Evolutionary conservation across 805 yeast species (phyloP).

Genomic region (Kluyveromyces nonfermentans): DNA sequence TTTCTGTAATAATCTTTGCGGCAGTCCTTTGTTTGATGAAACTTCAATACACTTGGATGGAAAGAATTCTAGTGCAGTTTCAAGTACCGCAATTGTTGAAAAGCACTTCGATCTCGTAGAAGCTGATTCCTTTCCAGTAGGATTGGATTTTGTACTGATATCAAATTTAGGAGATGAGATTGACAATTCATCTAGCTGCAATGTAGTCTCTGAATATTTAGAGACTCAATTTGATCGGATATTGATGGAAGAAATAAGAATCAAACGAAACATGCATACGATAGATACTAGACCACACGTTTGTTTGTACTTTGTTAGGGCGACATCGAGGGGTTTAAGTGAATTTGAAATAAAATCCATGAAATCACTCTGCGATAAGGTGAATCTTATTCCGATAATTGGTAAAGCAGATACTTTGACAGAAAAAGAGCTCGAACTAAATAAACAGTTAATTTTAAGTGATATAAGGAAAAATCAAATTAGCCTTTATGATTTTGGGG

Average conservation of each 20-base stretch:
- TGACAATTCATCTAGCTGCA: slow-evolving; percentile 46
- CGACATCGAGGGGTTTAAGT: slow-evolving; percentile 40
- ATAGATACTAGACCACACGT: slow-evolving; percentile 70
- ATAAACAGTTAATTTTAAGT: slow-evolving; percentile 44
- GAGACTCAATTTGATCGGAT: slow-evolving; percentile 65
- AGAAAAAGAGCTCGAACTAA: slow-evolving; percentile 43
- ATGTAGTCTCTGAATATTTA: slow-evolving; percentile 47
- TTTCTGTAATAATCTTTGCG: slow-evolving; percentile 60
- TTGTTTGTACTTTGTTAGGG: slow-evolving; percentile 65
- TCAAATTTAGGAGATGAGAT: slow-evolving; percentile 72
- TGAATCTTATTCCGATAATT: slow-evolving; percentile 76
- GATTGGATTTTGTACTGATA: slow-evolving; percentile 53
- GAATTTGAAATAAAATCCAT: slow-evolving; percentile 56
- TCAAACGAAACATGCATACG: slow-evolving; percentile 61
- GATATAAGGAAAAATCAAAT: slow-evolving; percentile 52
- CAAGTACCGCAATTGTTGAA: slow-evolving; percentile 37
- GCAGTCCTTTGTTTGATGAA: slow-evolving; percentile 30
- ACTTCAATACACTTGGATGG: slow-evolving; percentile 22
- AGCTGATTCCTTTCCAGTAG: slow-evolving; percentile 41
- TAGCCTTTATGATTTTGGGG: slow-evolving; percentile 63
- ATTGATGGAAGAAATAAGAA: slow-evolving; percentile 65
- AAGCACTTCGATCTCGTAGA: slow-evolving; percentile 48
- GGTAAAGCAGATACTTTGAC: slow-evolving; percentile 77
- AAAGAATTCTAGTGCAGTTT: slow-evolving; percentile 28
- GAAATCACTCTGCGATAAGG: slow-evolving; percentile 57